Conservation (phyloP, 768 basidiomycete species). For the Tephrocybe rancida region DNA sequence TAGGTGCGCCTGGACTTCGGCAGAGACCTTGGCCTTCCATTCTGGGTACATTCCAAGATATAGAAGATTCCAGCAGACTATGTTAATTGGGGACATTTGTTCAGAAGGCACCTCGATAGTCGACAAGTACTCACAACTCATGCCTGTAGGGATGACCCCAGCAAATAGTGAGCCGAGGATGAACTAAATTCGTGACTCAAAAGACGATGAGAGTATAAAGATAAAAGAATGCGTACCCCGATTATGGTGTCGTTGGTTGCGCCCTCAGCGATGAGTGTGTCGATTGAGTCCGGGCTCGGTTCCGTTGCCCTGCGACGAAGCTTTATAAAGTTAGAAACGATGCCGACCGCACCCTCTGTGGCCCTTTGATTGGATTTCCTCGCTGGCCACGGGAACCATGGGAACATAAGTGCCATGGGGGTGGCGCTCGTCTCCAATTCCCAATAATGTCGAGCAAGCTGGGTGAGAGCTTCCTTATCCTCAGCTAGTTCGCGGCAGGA, state of each 20-base stretch:
- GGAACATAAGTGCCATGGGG: slow-evolving; percentile 17
- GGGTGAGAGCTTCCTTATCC: slow-evolving; percentile 18
- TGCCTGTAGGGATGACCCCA: slow-evolving; percentile 37
- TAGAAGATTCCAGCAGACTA: too few species aligned
- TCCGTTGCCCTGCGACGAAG: slow-evolving; percentile 12
- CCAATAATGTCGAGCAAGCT: slow-evolving; percentile 21
- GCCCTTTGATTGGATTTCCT: slow-evolving; percentile 18
- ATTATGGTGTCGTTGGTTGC: slow-evolving; percentile 24
- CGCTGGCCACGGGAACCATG: slow-evolving; percentile 23
- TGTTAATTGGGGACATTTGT: slow-evolving; percentile 25
- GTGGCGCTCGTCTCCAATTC: slow-evolving; percentile 30
- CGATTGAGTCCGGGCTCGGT: slow-evolving; percentile 20
- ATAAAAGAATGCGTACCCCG: slow-evolving; percentile 15
- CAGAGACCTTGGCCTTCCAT: slow-evolving; percentile 33
- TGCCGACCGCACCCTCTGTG: slow-evolving; percentile 15
- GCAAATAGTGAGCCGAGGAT: slow-evolving; percentile 37
- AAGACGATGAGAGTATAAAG: background rate
- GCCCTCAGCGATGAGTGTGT: slow-evolving; percentile 22
- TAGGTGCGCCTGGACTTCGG: slow-evolving; percentile 33
- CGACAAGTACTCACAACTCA: slow-evolving; percentile 27
- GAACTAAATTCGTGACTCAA: slow-evolving; percentile 19
- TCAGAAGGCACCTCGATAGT: background rate
- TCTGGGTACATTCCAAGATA: slow-evolving; percentile 31
- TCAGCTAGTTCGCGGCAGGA: slow-evolving; percentile 30
- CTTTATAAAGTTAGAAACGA: slow-evolving; percentile 18